Evolutionary conservation across 345 rosid species (phyloP).

Genomic region (Hypericum androsaemum): DNA sequence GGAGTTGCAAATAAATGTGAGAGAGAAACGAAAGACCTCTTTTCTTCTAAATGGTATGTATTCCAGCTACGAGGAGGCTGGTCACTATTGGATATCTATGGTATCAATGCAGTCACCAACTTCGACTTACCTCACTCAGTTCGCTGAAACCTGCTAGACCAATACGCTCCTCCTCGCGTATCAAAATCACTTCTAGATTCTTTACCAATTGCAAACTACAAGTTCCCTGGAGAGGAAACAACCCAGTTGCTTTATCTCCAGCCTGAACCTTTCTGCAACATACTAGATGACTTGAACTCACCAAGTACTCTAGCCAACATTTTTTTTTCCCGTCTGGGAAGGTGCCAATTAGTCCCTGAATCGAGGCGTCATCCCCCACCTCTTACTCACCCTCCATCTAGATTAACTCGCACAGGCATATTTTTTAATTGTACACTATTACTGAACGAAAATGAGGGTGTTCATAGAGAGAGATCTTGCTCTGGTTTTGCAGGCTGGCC

Average conservation of each 20-base stretch:
- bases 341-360: conserved; percentile 7
- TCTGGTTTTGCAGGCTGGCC: conserved; percentile 15
- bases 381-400: conserved; percentile 36
- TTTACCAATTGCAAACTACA: no score
- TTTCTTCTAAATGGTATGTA: no score
- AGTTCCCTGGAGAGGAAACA: conserved; percentile 8
- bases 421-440: neutral
- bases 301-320: conserved; percentile 6
- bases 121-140: conserved; percentile 38
- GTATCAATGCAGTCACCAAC: no score
- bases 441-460: conserved; percentile 9
- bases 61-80: conserved; percentile 48
- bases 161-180: conserved; percentile 15
- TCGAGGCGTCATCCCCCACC: conserved; percentile 27
- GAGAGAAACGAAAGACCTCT: no score
- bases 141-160: conserved; percentile 35
- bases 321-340: conserved; percentile 3
- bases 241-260: conserved; percentile 8
- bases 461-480: neutral
- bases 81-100: no score
- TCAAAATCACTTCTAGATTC: conserved; percentile 9
- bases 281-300: neutral
- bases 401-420: no score
- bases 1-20: conserved; percentile 38
- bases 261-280: conserved; percentile 14